Evolutionary conservation across 2,329 filamentous ascomycete genomes (phyloP).

Genomic region (Diaporthe humulicola): DNA sequence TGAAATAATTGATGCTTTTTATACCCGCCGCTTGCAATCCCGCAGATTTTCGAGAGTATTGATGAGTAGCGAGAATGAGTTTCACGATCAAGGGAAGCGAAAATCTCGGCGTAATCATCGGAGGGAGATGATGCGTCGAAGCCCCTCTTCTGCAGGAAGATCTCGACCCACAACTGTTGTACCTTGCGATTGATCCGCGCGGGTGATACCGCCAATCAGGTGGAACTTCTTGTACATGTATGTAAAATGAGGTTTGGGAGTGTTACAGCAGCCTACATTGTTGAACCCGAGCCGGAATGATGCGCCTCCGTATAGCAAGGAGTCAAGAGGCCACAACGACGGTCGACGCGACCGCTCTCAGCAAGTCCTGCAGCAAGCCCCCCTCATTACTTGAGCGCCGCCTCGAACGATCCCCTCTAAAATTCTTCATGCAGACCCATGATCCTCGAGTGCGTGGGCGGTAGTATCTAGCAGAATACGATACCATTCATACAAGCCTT

Average conservation of each 20-base stretch:
- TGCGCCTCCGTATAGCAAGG: no score
- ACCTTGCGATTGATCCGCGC: background rate
- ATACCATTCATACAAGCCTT: no score
- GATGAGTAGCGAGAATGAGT: background rate
- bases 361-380: no score
- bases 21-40: background rate
- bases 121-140: background rate
- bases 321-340: no score
- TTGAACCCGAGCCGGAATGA: background rate
- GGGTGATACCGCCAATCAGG: background rate
- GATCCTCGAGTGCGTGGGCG: no score
- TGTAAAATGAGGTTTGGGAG: background rate
- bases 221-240: background rate
- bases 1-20: background rate
- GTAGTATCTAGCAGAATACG: no score
- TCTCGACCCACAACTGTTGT: background rate
- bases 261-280: background rate
- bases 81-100: background rate
- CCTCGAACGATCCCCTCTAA: no score
- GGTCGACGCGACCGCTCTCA: no score
- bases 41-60: background rate
- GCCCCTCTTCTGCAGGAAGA: background rate
- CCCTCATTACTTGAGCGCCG: no score
- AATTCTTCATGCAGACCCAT: no score
- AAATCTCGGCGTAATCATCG: background rate